A percentile compares a stretch with the other conserved stretches of the same genome.
These are phyloP conservation scores for Apiospora phragmitis DNA, from an alignment of 2,329 filamentous ascomycete genomes.

Conservation along the genomic window DNA sequence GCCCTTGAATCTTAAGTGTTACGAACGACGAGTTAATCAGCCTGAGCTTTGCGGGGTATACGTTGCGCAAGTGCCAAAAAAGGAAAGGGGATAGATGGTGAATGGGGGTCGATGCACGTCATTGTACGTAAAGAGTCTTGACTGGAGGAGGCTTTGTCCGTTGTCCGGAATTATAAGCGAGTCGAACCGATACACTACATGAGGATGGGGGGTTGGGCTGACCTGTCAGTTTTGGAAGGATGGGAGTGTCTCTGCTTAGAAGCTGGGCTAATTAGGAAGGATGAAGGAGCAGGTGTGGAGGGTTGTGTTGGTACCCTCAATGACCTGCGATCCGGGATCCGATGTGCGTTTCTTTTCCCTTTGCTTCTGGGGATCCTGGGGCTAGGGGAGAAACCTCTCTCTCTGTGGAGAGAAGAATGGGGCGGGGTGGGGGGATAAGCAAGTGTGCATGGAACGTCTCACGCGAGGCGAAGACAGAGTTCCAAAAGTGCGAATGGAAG, in stretches of 20 bases:
- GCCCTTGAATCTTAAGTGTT: neutral
- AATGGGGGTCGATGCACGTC: neutral
- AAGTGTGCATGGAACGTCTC: no score
- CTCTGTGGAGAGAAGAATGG: no score
- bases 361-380: no score
- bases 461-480: neutral
- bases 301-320: no score
- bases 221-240: neutral
- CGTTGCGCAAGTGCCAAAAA: neutral
- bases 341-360: no score
- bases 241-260: neutral
- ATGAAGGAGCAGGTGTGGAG: no score
- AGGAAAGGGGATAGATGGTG: neutral
- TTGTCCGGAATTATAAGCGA: neutral
- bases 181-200: neutral
- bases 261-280: no score
- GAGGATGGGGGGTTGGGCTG: neutral
- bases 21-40: neutral
- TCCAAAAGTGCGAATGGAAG: no score
- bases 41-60: neutral
- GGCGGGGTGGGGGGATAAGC: no score
- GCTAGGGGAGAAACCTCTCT: no score
- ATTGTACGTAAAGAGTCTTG: slow-evolving; percentile 6
- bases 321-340: no score
- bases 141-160: neutral